phyloP scores from a whole-genome alignment of 768 basidiomycete genomes.

The Suillus bovinus region DNA sequence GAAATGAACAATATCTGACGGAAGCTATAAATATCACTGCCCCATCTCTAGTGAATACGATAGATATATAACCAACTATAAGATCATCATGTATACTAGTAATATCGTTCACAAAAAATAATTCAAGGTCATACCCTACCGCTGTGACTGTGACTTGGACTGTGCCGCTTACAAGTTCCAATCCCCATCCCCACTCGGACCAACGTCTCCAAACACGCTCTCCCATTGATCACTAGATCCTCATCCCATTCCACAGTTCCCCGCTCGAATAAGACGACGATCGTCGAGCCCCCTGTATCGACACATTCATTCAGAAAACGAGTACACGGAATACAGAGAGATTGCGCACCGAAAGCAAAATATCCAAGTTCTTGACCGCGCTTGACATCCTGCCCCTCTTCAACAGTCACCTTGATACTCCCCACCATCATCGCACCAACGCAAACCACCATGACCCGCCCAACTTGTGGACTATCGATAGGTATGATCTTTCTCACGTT shows the following conservation, averaged over 20 bases:
- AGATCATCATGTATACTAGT: neutral
- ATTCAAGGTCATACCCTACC: neutral
- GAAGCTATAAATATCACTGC: neutral
- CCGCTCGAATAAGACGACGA: conserved; percentile 88
- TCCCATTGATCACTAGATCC: conserved; percentile 82
- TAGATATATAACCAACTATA: neutral
- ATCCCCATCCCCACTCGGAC: conserved; percentile 89
- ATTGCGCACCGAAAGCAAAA: conserved; percentile 84
- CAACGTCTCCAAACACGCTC: conserved; percentile 84
- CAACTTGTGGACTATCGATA: conserved; percentile 88
- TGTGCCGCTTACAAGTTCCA: conserved; percentile 41
- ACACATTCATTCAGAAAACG: conserved; percentile 3
- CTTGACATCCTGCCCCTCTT: conserved; percentile 77
- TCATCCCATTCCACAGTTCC: conserved; percentile 89
- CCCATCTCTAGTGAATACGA: neutral
- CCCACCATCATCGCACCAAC: conserved; percentile 97
- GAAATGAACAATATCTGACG: too few species aligned
- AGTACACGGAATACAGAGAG: conserved; percentile 6
- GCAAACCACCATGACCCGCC: conserved; percentile 89
- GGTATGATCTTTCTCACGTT: conserved; percentile 92
- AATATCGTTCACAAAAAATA: too few species aligned
- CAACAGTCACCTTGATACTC: conserved; percentile 83
- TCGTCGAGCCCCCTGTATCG: conserved; percentile 79
- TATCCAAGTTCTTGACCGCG: conserved; percentile 92
- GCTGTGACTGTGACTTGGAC: neutral